These are phyloP conservation scores for Euclidium syriacum DNA, from an alignment of 345 rosid genomes.

Conservation along the genomic window DNA sequence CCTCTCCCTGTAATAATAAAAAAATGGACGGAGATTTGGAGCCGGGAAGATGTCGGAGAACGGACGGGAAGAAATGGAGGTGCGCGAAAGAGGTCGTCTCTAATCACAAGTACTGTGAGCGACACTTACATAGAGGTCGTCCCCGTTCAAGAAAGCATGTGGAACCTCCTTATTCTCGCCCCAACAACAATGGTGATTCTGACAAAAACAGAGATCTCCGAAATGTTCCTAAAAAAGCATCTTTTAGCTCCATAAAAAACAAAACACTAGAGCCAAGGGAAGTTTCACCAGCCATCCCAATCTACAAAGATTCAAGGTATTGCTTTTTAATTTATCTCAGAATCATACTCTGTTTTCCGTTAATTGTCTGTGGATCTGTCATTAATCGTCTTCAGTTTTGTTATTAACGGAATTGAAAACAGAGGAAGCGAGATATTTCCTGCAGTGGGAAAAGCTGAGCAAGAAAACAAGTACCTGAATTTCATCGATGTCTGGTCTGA, in stretches of 20 bases:
- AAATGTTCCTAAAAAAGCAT: background rate
- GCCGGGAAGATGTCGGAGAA: constrained; percentile 80
- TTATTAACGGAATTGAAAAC: constrained; percentile 1
- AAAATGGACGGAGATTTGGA: constrained; percentile 43
- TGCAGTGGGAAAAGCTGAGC: background rate
- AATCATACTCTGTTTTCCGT: background rate
- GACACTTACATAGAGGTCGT: constrained; percentile 80
- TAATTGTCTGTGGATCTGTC: background rate
- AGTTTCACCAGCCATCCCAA: background rate
- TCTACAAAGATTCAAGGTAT: constrained; percentile 13
- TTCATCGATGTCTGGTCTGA: constrained; percentile 60
- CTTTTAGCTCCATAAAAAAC: background rate
- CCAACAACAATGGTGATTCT: constrained; percentile 15
- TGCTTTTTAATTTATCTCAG: background rate
- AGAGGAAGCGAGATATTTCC: constrained; percentile 24
- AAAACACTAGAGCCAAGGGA: background rate
- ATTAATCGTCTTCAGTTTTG: background rate
- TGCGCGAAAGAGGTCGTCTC: constrained; percentile 75
- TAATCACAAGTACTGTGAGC: constrained; percentile 79
- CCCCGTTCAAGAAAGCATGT: constrained; percentile 99
- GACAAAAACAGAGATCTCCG: constrained; percentile 19
- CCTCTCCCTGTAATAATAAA: constrained; percentile 27
- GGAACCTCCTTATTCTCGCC: constrained; percentile 50
- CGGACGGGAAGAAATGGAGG: constrained; percentile 92
- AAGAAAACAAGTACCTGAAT: constrained; percentile 35